Evolutionary conservation across 345 rosid genomes (phyloP).

Genomic region (Erodium maritimum): DNA sequence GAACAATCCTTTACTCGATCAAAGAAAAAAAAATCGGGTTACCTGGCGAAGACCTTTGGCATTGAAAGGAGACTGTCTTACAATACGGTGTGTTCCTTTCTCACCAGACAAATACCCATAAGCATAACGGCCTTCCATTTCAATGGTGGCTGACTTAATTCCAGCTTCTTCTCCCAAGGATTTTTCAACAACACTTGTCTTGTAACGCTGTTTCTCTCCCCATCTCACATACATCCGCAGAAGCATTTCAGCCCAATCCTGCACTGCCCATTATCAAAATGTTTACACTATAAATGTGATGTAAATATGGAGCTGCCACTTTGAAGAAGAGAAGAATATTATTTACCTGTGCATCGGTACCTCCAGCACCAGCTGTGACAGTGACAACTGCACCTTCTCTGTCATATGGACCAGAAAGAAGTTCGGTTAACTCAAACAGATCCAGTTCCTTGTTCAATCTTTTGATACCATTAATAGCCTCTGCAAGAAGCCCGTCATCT

Average conservation of each 20-base stretch:
- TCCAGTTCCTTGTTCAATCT: constrained; percentile 60
- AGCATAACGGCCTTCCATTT: constrained; percentile 82
- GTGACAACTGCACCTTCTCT: constrained; percentile 81
- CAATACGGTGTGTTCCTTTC: constrained; percentile 92
- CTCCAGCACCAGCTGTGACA: constrained; percentile 96
- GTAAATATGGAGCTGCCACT: neutral
- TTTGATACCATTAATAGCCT: constrained; percentile 56
- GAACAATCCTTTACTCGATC: too few species aligned
- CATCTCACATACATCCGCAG: constrained; percentile 93
- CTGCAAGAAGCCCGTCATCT: constrained; percentile 76
- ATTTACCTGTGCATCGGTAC: constrained; percentile 95
- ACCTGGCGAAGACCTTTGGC: constrained; percentile 98
- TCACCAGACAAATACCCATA: constrained; percentile 90
- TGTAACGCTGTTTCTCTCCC: constrained; percentile 92
- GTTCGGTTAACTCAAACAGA: constrained; percentile 73
- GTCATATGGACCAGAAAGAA: constrained; percentile 87
- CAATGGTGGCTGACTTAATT: constrained; percentile 79
- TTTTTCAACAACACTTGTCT: constrained; percentile 73
- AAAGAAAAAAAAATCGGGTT: constrained; percentile 3
- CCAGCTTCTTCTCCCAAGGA: constrained; percentile 96
- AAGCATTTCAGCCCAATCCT: constrained; percentile 99
- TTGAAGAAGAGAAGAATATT: neutral
- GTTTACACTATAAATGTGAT: constrained; percentile 3
- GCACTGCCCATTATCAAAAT: constrained; percentile 50
- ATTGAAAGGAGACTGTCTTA: constrained; percentile 95